A percentile compares a stretch with the other conserved stretches of the same genome.
These are phyloP conservation scores for Leccinum subrobustum DNA, from an alignment of 1,284 basidiomycete species.

Conservation along the genomic window DNA sequence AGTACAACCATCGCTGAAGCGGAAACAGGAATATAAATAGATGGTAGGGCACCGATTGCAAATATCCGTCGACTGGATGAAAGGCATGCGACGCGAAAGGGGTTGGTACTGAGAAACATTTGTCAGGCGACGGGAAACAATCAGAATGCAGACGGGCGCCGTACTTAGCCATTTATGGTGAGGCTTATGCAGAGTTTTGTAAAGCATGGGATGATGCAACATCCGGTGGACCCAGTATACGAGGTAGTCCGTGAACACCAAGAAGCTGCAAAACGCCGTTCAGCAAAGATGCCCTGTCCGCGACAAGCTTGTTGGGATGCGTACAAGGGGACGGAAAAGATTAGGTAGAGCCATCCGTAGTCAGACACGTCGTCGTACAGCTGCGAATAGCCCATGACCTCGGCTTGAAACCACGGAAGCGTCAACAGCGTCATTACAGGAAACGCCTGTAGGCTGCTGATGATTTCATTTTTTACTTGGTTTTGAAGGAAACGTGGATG, in stretches of 20 bases:
- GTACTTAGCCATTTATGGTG: conserved; percentile 98
- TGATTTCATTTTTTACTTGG: conserved; percentile 86
- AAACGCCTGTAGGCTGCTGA: conserved; percentile 74
- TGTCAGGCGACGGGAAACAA: conserved; percentile 4
- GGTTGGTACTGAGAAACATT: conserved; percentile 71
- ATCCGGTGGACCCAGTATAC: conserved; percentile 96
- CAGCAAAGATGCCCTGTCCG: not conserved
- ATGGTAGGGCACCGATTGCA: conserved; percentile 95
- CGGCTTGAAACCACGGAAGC: conserved; percentile 91
- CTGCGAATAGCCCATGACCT: conserved; percentile 84
- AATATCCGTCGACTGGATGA: conserved; percentile 94
- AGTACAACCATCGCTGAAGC: conserved; percentile 81
- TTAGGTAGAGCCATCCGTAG: conserved; percentile 66
- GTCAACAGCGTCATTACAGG: conserved; percentile 81
- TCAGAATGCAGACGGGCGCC: conserved; percentile 31
- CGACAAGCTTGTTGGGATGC: not conserved
- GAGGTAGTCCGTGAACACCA: conserved; percentile 88
- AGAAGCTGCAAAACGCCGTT: conserved; percentile 51
- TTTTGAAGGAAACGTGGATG: conserved; percentile 93
- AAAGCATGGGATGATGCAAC: conserved; percentile 84
- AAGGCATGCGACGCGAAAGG: conserved; percentile 97
- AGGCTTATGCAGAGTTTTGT: conserved; percentile 93
- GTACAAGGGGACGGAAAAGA: conserved; percentile 62
- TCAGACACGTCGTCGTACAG: conserved; percentile 79
- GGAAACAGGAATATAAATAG: conserved; percentile 92